A percentile compares a stretch with the other conserved stretches of the same genome.
Evolutionary conservation across 2,329 filamentous ascomycete genomes (phyloP).

Genomic region (Thielaviopsis ethacetica): DNA sequence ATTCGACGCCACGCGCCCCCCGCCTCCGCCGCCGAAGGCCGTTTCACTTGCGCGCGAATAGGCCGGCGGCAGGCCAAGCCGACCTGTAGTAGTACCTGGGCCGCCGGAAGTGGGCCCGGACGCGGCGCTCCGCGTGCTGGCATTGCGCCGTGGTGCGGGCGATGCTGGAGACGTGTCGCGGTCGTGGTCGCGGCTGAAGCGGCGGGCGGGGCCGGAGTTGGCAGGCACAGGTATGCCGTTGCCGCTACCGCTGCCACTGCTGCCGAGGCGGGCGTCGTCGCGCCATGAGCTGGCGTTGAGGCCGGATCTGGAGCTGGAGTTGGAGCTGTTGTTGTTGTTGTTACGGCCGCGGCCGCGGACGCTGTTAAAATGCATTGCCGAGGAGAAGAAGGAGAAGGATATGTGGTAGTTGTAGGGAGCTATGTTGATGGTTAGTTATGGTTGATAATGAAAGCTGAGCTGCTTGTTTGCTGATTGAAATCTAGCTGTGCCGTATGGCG

Average conservation of each 20-base stretch:
- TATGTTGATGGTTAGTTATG: no score
- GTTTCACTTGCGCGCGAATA: not conserved
- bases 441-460: no score
- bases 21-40: slow-evolving; percentile 5
- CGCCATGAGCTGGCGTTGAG: not conserved
- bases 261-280: not conserved
- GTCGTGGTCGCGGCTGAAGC: slow-evolving; percentile 4
- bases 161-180: slow-evolving; percentile 4
- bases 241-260: slow-evolving; percentile 1
- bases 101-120: not conserved
- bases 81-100: not conserved
- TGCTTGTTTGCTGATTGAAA: no score
- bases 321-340: not conserved
- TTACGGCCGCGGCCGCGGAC: not conserved
- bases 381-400: not conserved
- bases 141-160: not conserved
- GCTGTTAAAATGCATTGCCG: not conserved
- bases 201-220: not conserved
- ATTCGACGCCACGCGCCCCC: slow-evolving; percentile 26
- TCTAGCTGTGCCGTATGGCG: no score
- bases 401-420: not conserved
- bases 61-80: not conserved
- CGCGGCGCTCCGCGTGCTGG: not conserved
- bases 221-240: not conserved
- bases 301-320: not conserved